Evolutionary conservation across 1,284 basidiomycete genomes (phyloP).

Genomic region (Ustilago curta): DNA sequence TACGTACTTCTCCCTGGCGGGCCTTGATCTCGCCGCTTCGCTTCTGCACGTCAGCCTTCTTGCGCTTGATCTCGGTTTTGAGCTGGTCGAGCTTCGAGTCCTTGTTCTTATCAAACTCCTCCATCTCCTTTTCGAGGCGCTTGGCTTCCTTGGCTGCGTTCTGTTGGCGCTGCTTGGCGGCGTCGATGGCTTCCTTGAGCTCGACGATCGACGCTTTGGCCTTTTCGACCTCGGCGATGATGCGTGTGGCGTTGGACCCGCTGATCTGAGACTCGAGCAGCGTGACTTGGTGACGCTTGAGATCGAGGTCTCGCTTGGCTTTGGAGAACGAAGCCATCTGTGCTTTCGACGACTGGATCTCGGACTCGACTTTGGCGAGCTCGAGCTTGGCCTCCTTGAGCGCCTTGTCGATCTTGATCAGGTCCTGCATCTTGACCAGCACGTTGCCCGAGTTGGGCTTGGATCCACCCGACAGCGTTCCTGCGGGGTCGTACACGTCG

Average conservation of each 20-base stretch:
- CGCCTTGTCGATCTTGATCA: slow-evolving; percentile 76
- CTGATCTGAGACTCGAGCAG: slow-evolving; percentile 87
- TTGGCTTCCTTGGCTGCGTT: slow-evolving; percentile 81
- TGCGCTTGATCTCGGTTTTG: slow-evolving; percentile 81
- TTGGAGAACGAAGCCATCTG: slow-evolving; percentile 77
- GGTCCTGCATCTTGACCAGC: slow-evolving; percentile 86
- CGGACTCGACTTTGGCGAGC: slow-evolving; percentile 75
- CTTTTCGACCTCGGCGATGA: slow-evolving; percentile 82
- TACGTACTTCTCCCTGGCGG: slow-evolving; percentile 88
- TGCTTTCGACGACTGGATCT: slow-evolving; percentile 74
- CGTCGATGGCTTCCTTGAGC: slow-evolving; percentile 77
- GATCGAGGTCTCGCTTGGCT: slow-evolving; percentile 80
- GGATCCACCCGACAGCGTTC: slow-evolving; percentile 91
- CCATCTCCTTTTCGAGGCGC: slow-evolving; percentile 94
- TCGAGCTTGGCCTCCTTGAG: slow-evolving; percentile 73
- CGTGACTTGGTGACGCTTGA: slow-evolving; percentile 87
- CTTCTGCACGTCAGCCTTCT: slow-evolving; percentile 84
- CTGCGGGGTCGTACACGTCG: slow-evolving; percentile 95
- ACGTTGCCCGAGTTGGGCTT: slow-evolving; percentile 80
- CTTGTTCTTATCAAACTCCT: slow-evolving; percentile 97
- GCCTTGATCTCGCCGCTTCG: slow-evolving; percentile 84
- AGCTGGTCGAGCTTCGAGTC: slow-evolving; percentile 95
- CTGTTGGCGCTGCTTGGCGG: slow-evolving; percentile 81
- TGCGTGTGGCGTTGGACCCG: slow-evolving; percentile 85
- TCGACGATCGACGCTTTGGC: slow-evolving; percentile 78